Evolutionary conservation across 371 early-diverging fungal genomes (phyloP).

Genomic region (Syncephalastrum monosporum): DNA sequence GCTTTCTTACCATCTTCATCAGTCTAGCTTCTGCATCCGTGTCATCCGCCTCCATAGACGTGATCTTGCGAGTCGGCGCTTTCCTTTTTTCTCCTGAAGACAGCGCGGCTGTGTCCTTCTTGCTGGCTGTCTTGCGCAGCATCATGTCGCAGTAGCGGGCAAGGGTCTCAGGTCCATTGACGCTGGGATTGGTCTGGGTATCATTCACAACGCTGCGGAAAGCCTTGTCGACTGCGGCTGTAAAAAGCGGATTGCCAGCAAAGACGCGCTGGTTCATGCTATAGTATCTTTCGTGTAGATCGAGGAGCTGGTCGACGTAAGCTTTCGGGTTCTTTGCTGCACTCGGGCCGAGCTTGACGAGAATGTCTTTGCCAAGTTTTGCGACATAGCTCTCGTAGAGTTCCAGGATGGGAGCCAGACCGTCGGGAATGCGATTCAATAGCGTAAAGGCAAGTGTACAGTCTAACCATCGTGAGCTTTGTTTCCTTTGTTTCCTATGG

Average conservation of each 20-base stretch:
- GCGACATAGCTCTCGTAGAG: conserved; percentile 68
- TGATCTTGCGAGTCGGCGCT: conserved; percentile 6
- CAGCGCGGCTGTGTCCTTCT: conserved; percentile 23
- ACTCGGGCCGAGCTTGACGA: conserved; percentile 51
- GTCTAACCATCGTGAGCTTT: conserved; percentile 44
- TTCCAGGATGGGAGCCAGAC: conserved; percentile 59
- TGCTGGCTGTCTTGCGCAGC: conserved; percentile 61
- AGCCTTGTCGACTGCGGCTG: conserved; percentile 85
- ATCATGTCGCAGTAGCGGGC: conserved; percentile 82
- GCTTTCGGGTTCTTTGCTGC: conserved; percentile 69
- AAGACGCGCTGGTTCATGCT: conserved; percentile 64
- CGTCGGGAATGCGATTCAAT: conserved; percentile 62
- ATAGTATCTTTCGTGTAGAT: conserved; percentile 65
- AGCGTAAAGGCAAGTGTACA: conserved; percentile 72
- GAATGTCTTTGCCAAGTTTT: conserved; percentile 56
- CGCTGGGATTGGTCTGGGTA: conserved; percentile 41
- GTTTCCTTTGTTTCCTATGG: neutral
- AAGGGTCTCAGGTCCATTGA: conserved; percentile 73
- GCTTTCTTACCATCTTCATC: conserved; percentile 34
- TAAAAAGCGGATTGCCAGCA: conserved; percentile 65
- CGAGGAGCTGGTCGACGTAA: conserved; percentile 66
- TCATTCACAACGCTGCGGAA: conserved; percentile 79
- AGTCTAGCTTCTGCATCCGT: conserved; percentile 59
- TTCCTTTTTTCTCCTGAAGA: conserved; percentile 29
- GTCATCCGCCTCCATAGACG: conserved; percentile 24